Evolutionary conservation across 169 alveolate genomes (phyloP), one percentile per base, ranked within the genome.

Genomic region (Hepatocystis sp.): DNA sequence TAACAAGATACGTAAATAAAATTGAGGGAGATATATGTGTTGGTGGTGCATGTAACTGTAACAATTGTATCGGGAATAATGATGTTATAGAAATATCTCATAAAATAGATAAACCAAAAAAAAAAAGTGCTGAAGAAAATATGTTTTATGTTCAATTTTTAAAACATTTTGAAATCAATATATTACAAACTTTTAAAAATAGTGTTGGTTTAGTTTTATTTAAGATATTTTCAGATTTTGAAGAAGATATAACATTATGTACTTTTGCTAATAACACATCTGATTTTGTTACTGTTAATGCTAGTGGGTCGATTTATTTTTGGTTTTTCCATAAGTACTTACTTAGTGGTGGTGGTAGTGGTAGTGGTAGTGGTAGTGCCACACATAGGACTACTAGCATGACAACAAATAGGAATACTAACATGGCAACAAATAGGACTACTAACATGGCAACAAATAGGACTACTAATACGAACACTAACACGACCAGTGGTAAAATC

Each of bases 61-160:
- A n/a, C n/a, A n/a, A n/a, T n/a, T n/a, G n/a, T n/a, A n/a, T n/a
- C n/a, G 30, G 32, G 3, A 30, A 17, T 47, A 84, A 81, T 51
- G 89, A 81, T 40, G 89, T 81, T 11, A 44, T 81, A 1, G 89
- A 81, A 19, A 5, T 81, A 30, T n/a, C 42, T 11, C 36, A 63
- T 55, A 81, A 81, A 81, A 84, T 61, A n/a, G 89, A 60, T 0
- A 67, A 63, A 15, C 44, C 60, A 60, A 81, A 81, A 81, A 61
- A 71, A 44, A 60, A 56, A 36, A 32, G 32, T 21, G 63, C 40
- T 36, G 84, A 49, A 10, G 84, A 81, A 63, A 84, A 64, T 49
- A 42, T 40, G 25, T 47, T 61, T 0, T 81, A 81, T 42, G 40
- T 46, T 2, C 60, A 63, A 64, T 53, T 81, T 10, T 51, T 51